Evolutionary conservation across 2,329 filamentous ascomycete genomes (phyloP).

Genomic region (Huntiella bhutanensis): DNA sequence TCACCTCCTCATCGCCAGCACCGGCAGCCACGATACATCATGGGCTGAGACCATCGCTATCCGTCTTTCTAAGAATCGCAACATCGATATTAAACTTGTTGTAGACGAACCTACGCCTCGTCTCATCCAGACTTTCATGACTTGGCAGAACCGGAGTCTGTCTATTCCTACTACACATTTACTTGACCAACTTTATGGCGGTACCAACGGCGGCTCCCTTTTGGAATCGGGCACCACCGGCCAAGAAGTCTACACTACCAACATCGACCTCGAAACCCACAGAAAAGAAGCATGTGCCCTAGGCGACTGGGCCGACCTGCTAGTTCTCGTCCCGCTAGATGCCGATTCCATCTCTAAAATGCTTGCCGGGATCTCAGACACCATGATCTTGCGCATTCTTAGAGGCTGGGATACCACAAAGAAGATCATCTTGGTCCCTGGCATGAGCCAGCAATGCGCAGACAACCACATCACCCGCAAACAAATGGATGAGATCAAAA

Average conservation of each 20-base stretch:
- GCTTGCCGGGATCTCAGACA: slow-evolving; percentile 68
- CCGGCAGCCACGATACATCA: slow-evolving; percentile 44
- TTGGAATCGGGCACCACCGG: slow-evolving; percentile 1
- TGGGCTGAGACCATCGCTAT: slow-evolving; percentile 48
- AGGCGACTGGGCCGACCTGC: slow-evolving; percentile 72
- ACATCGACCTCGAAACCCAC: slow-evolving; percentile 2
- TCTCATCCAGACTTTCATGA: slow-evolving; percentile 42
- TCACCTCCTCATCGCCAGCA: slow-evolving; percentile 45
- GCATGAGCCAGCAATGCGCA: slow-evolving; percentile 82
- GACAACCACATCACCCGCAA: slow-evolving; percentile 76
- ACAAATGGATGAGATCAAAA: slow-evolving; percentile 64
- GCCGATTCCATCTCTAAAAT: slow-evolving; percentile 74
- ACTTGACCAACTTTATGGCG: background rate
- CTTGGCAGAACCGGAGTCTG: slow-evolving; percentile 34
- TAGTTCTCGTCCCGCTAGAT: slow-evolving; percentile 70
- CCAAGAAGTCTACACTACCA: slow-evolving; percentile 3
- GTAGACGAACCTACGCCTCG: slow-evolving; percentile 46
- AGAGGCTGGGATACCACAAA: slow-evolving; percentile 78
- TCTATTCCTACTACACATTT: slow-evolving; percentile 22
- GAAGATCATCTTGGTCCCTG: slow-evolving; percentile 65
- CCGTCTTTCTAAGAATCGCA: slow-evolving; percentile 44
- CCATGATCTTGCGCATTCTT: slow-evolving; percentile 59
- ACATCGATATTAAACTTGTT: slow-evolving; percentile 42
- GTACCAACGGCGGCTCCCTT: background rate
- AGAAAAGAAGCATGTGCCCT: slow-evolving; percentile 36